Percentiles rank a stretch among this genome's conserved stretches.
phyloP scores from a whole-genome alignment of 768 basidiomycete species.

The Amanita phalloides region DNA sequence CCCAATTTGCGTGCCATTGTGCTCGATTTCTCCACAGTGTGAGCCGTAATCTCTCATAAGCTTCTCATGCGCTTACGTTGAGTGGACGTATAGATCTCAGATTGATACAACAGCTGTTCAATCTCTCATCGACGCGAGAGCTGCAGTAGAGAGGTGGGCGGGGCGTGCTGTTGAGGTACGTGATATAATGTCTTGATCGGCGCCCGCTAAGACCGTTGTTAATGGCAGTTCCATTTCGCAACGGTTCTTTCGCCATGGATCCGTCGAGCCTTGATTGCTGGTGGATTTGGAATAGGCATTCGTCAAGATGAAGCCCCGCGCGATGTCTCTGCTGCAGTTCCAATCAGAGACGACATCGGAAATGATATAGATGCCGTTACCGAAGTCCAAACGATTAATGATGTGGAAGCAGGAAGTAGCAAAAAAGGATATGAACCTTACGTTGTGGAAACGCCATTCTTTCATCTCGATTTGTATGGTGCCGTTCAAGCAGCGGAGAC shows the following conservation, averaged over 20 bases:
- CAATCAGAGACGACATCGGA: slow-evolving; percentile 36
- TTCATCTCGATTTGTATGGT: slow-evolving; percentile 78
- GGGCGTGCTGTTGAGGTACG: slow-evolving; percentile 62
- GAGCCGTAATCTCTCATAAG: slow-evolving; percentile 22
- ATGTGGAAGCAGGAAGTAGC: slow-evolving; percentile 26
- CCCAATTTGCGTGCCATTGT: slow-evolving; percentile 80
- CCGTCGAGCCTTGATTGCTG: slow-evolving; percentile 77
- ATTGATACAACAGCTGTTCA: slow-evolving; percentile 91
- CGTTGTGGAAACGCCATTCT: slow-evolving; percentile 63
- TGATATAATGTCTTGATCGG: slow-evolving; percentile 1
- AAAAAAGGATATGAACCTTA: slow-evolving; percentile 22
- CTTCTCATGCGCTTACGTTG: neutral
- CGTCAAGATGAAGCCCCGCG: slow-evolving; percentile 26
- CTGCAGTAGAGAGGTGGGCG: slow-evolving; percentile 81
- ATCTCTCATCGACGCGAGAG: slow-evolving; percentile 80
- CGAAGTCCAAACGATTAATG: slow-evolving; percentile 10
- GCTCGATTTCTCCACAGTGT: slow-evolving; percentile 80
- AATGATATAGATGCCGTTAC: slow-evolving; percentile 16
- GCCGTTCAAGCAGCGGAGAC: slow-evolving; percentile 65
- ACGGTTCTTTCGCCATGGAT: slow-evolving; percentile 91
- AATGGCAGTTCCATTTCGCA: slow-evolving; percentile 81
- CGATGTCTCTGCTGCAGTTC: slow-evolving; percentile 76
- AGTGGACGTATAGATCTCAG: slow-evolving; percentile 43
- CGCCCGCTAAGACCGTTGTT: neutral
- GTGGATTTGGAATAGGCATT: slow-evolving; percentile 78